Percentiles rank a stretch among this genome's conserved stretches.
These are phyloP conservation scores for Heterobasidion irregulare DNA, from an alignment of 1,284 basidiomycete genomes.

Conservation along the genomic window DNA sequence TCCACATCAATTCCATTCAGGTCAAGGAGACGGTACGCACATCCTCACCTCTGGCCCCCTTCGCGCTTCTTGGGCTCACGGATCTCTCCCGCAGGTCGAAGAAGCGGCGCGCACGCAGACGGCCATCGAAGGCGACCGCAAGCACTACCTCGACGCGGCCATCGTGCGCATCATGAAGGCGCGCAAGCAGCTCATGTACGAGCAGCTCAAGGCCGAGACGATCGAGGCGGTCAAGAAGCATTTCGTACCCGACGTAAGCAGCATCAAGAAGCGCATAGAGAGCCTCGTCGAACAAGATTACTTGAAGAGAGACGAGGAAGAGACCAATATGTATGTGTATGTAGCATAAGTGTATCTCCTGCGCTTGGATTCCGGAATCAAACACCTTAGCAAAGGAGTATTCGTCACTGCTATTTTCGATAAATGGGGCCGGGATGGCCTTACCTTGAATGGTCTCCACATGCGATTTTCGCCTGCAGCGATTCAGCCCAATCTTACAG, in stretches of 20 bases:
- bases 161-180: conserved; percentile 95
- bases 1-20: conserved; percentile 96
- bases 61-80: background rate
- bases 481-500: background rate
- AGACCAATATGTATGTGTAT: conserved; percentile 69
- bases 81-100: conserved; percentile 48
- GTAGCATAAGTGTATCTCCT: conserved; percentile 37
- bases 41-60: background rate
- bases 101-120: conserved; percentile 81
- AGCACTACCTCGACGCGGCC: conserved; percentile 83
- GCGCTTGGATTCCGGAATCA: no score
- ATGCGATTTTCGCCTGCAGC: no score
- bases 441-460: no score
- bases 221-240: conserved; percentile 77
- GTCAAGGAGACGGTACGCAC: conserved; percentile 75
- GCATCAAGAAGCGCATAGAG: conserved; percentile 82
- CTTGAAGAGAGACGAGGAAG: conserved; percentile 65
- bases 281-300: conserved; percentile 83
- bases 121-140: conserved; percentile 82
- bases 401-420: no score
- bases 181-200: conserved; percentile 71
- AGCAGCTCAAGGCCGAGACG: conserved; percentile 71
- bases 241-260: conserved; percentile 63
- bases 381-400: no score
- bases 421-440: no score